Percentiles rank a stretch among this genome's conserved stretches.
phyloP scores from a whole-genome alignment of 2,329 filamentous ascomycete species.

The Elsinoe necatrix region DNA sequence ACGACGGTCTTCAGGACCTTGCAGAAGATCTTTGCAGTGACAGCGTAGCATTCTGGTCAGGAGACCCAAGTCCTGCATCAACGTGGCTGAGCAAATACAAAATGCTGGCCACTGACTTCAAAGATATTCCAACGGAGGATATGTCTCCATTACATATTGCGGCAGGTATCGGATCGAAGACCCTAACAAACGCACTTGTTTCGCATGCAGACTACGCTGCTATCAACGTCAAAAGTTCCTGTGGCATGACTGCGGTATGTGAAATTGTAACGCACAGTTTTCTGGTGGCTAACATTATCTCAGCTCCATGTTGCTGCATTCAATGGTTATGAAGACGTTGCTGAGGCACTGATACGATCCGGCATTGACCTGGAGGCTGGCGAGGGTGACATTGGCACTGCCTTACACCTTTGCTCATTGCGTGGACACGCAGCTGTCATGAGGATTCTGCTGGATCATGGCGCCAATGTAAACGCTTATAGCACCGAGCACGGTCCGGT shows the following conservation, averaged over 20 bases:
- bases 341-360: neutral
- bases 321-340: neutral
- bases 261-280: neutral
- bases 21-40: constrained; percentile 8
- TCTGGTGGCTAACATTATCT: neutral
- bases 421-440: constrained; percentile 15
- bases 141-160: constrained; percentile 4
- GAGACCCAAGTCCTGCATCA: neutral
- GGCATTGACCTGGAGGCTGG: neutral
- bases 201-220: neutral
- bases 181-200: neutral
- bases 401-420: constrained; percentile 10
- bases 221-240: neutral
- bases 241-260: neutral
- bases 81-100: neutral
- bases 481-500: constrained; percentile 13
- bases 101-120: neutral
- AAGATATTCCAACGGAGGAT: neutral
- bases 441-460: constrained; percentile 6
- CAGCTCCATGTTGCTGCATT: neutral
- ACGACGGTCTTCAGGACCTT: constrained; percentile 6
- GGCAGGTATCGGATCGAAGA: constrained; percentile 8
- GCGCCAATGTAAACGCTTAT: constrained; percentile 15
- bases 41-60: constrained; percentile 1
- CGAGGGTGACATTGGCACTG: neutral